A percentile compares a stretch with the other conserved stretches of the same genome.
Evolutionary conservation across 345 rosid species (phyloP).

Genomic region (Aurinia saxatilis): DNA sequence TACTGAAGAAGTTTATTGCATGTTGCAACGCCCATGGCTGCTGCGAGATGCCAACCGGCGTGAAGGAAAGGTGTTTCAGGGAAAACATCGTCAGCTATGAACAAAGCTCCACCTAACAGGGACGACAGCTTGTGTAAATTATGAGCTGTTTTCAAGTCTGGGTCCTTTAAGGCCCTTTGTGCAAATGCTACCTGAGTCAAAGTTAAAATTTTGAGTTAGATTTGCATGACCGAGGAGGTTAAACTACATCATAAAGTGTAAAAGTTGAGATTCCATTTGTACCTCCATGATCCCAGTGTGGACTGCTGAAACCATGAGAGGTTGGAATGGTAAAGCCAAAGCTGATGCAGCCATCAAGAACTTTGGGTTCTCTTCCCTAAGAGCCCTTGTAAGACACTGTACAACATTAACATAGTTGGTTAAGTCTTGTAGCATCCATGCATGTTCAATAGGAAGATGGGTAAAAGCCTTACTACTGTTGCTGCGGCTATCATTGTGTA

Average conservation of each 20-base stretch:
- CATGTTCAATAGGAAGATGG: neutral
- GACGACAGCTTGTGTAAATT: constrained; percentile 61
- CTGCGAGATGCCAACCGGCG: constrained; percentile 98
- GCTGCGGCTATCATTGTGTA: constrained; percentile 92
- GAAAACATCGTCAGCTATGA: constrained; percentile 83
- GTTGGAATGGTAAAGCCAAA: constrained; percentile 60
- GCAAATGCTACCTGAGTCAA: constrained; percentile 69
- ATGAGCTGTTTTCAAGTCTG: constrained; percentile 66
- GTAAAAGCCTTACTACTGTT: constrained; percentile 51
- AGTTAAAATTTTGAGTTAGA: constrained; percentile 3
- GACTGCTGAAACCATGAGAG: constrained; percentile 83
- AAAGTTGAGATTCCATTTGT: neutral
- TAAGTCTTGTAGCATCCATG: neutral
- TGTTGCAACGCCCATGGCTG: constrained; percentile 84
- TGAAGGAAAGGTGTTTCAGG: constrained; percentile 77
- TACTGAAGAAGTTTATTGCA: constrained; percentile 93
- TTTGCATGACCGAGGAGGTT: neutral
- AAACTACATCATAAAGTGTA: neutral
- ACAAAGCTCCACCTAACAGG: constrained; percentile 77
- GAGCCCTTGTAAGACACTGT: constrained; percentile 83
- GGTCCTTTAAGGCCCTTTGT: constrained; percentile 68
- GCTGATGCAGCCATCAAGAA: constrained; percentile 94
- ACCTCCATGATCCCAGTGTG: constrained; percentile 99
- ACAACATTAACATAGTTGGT: neutral
- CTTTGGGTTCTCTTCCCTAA: constrained; percentile 85